Evolutionary conservation across 1,284 basidiomycete species (phyloP).

Genomic region (Malassezia nana): DNA sequence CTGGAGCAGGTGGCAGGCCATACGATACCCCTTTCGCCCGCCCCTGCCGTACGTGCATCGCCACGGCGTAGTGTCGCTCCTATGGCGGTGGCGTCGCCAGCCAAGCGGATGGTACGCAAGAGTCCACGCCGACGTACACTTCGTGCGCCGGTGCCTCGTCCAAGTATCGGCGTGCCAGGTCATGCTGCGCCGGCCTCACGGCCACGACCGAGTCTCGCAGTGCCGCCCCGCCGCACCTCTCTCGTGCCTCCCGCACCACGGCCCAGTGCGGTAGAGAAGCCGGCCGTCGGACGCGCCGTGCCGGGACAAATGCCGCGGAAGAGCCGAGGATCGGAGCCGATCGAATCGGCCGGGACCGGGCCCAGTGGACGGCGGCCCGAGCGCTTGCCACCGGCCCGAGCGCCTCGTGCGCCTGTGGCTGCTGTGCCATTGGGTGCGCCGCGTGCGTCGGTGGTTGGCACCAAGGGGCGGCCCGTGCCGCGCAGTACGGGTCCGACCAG

Average conservation of each 20-base stretch:
- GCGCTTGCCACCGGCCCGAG: not conserved
- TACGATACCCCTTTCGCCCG: not conserved
- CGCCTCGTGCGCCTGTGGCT: not conserved
- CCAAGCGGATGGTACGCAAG: not conserved
- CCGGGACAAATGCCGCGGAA: not conserved
- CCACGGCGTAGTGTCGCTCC: slow-evolving; percentile 2
- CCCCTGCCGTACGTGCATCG: not conserved
- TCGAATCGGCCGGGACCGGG: too few species aligned
- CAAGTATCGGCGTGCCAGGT: not conserved
- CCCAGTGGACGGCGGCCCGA: too few species aligned
- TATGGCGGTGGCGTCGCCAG: not conserved
- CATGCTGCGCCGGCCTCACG: not conserved
- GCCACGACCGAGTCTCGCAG: not conserved
- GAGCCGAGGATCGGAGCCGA: too few species aligned
- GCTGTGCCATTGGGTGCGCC: not conserved
- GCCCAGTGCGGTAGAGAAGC: not conserved
- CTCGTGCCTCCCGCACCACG: not conserved
- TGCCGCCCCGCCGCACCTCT: too few species aligned
- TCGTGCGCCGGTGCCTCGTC: not conserved
- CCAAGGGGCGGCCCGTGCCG: too few species aligned
- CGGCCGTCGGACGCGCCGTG: too few species aligned
- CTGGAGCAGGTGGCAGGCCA: not conserved
- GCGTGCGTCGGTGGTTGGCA: not conserved
- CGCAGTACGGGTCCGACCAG: too few species aligned
- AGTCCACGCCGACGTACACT: slow-evolving; percentile 5